A percentile compares a stretch with the other conserved stretches of the same genome.
Evolutionary conservation across 768 basidiomycete genomes (phyloP).

Genomic region (Termitomyces sp.): DNA sequence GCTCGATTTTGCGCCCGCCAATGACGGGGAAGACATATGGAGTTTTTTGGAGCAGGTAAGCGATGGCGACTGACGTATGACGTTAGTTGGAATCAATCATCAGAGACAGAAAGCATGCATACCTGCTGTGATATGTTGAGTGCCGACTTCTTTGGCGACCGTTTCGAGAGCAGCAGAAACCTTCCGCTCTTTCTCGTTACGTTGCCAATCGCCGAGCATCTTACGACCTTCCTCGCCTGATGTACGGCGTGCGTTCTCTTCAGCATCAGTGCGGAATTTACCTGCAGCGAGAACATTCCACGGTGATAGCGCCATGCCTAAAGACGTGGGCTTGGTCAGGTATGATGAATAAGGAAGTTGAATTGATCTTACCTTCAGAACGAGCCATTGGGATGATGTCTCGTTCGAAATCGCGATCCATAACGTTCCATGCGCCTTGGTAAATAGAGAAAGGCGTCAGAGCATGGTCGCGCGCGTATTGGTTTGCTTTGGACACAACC

Average conservation of each 20-base stretch:
- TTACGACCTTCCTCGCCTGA: slow-evolving; percentile 24
- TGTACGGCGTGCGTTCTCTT: slow-evolving; percentile 19
- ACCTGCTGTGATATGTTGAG: slow-evolving; percentile 27
- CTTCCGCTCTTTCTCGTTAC: slow-evolving; percentile 28
- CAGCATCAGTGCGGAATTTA: slow-evolving; percentile 50
- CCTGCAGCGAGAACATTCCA: slow-evolving; percentile 23
- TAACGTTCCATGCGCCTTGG: slow-evolving; percentile 39
- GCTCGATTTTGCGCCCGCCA: slow-evolving; percentile 50
- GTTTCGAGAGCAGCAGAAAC: slow-evolving; percentile 32
- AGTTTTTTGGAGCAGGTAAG: slow-evolving; percentile 52
- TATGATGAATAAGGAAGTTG: too few relatives aligned
- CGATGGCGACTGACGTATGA: slow-evolving; percentile 39
- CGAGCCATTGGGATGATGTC: slow-evolving; percentile 43
- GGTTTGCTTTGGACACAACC: slow-evolving; percentile 41
- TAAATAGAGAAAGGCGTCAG: slow-evolving; percentile 47
- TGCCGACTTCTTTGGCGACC: slow-evolving; percentile 34
- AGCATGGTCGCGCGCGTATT: slow-evolving; percentile 41
- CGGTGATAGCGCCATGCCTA: slow-evolving; percentile 21
- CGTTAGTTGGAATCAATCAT: too few relatives aligned
- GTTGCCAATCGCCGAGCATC: slow-evolving; percentile 24
- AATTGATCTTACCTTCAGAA: slow-evolving; percentile 30
- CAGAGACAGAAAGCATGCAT: neutral
- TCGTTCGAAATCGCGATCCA: slow-evolving; percentile 41
- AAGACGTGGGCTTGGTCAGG: slow-evolving; percentile 16
- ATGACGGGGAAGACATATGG: slow-evolving; percentile 51